A percentile compares a stretch with the other conserved stretches of the same genome.
Evolutionary conservation across 176 grass and related monocot species (phyloP).

Genomic region (Rhynchospora pubera): DNA sequence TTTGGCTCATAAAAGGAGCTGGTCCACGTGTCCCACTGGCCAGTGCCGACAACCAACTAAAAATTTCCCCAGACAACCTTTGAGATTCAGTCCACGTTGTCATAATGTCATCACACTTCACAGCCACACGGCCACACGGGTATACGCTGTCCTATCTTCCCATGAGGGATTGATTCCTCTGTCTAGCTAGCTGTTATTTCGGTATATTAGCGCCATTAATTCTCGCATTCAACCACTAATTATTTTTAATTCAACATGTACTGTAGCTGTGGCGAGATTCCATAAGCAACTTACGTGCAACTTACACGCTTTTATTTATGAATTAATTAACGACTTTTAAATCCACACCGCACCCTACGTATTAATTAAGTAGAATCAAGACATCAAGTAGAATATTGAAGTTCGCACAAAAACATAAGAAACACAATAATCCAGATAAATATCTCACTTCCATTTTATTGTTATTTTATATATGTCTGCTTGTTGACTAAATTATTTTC

Average conservation of each 20-base stretch:
- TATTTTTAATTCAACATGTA: not conserved
- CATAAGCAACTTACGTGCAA: not conserved
- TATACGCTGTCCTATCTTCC: not conserved
- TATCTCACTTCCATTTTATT: too few species aligned
- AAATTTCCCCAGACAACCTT: not conserved
- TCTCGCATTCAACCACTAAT: not conserved
- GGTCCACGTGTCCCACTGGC: not conserved
- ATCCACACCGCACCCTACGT: not conserved
- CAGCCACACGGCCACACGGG: too few species aligned
- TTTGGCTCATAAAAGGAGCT: not conserved
- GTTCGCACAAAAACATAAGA: too few species aligned
- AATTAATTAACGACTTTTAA: not conserved
- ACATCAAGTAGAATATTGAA: too few species aligned
- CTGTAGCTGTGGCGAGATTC: not conserved
- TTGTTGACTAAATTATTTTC: too few species aligned
- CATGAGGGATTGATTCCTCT: not conserved
- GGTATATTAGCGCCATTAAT: not conserved
- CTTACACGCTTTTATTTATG: not conserved
- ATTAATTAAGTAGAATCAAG: not conserved
- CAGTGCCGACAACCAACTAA: slow-evolving; percentile 3
- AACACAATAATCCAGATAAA: too few species aligned
- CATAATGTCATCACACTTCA: not conserved
- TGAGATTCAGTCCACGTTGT: slow-evolving; percentile 10
- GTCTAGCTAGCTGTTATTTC: not conserved
- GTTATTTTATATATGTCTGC: too few species aligned